Base-by-base conservation (phyloP, 148 eudicot genomes). In the Rhododendron vialii region DNA sequence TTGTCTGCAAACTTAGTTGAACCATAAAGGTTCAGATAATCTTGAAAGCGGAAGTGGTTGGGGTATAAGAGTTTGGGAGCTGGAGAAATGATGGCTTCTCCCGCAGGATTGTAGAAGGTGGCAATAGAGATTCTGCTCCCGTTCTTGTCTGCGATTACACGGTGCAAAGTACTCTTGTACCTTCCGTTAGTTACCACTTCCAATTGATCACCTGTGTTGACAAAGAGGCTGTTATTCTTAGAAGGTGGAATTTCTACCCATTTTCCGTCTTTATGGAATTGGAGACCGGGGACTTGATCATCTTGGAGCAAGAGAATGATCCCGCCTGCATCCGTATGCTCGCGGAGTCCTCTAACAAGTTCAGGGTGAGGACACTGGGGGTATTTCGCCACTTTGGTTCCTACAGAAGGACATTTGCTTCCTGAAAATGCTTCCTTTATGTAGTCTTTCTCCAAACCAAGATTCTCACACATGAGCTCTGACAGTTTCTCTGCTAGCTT, bases 261-360 rank as follows among this genome's bases (percentile, higher is more conserved):
- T 85, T 92, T 36, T 2, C 93, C 98, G 51, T 94, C 95, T 86
- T 90, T 94, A 83, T 82, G 86, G 85, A 96, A 94, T 84, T 96
- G 93, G 3, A 96, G 98, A n/a, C 98, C 98, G 3, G 98, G 92
- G 74, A 96, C 93, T 89, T 94, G 91, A 41, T 94, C 98, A 51
- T 96, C 98, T 84, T 96, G 98, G 79, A 96, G 92, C 83, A 96
- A 85, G 45, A 96, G 95, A 69, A 96, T 94, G 83, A 94, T 93
- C 15, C 98, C 98, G 59, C 98, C 98, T 57, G 98, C 98, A 88
- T 96, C 98, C 5, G 98, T 96, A 85, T 96, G 98, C 80, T 94
- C 98, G 36, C 98, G 93, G 0, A 96, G 93, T 35, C 98, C 98
- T 85, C 96, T 90, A 5, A 96, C 87, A 5, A 89, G 88, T 48